These are phyloP conservation scores for Metschnikowia chrysomelidarum DNA, from an alignment of 805 yeast species.

Conservation along the genomic window DNA sequence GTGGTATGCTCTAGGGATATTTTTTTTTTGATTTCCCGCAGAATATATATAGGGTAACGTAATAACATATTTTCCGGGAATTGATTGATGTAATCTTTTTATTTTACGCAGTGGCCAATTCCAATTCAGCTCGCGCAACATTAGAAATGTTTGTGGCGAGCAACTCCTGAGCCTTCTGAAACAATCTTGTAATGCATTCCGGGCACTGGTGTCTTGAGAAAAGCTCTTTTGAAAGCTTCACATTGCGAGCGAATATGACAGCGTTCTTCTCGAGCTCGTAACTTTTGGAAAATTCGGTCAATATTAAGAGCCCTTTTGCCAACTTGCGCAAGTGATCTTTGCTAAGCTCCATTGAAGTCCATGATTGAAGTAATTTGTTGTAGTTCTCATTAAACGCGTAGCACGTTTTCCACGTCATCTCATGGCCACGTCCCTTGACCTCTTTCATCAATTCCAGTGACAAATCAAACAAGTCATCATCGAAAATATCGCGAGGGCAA, in stretches of 20 bases:
- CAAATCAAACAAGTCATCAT: constrained; percentile 25
- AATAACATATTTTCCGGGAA: constrained; percentile 1
- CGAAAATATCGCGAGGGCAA: constrained; percentile 7
- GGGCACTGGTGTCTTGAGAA: constrained; percentile 16
- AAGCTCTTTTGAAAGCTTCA: constrained; percentile 21
- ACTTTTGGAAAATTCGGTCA: constrained; percentile 17
- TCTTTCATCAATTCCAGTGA: constrained; percentile 24
- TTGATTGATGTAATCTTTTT: neutral
- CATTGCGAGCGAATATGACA: constrained; percentile 43
- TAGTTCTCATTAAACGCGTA: constrained; percentile 44
- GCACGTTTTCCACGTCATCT: constrained; percentile 63
- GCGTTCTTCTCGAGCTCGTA: constrained; percentile 24
- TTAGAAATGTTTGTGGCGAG: constrained; percentile 20
- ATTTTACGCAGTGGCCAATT: constrained; percentile 7
- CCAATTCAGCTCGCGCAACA: constrained; percentile 19
- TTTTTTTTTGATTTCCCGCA: neutral
- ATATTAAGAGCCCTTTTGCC: constrained; percentile 15
- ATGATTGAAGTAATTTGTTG: constrained; percentile 9
- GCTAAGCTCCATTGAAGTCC: constrained; percentile 1
- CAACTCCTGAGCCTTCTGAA: constrained; percentile 16
- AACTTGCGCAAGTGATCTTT: constrained; percentile 4
- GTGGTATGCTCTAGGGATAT: constrained; percentile 53
- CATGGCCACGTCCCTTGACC: constrained; percentile 25
- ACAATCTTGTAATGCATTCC: constrained; percentile 16
- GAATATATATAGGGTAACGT: constrained; percentile 1